Base-by-base conservation (phyloP, 1,284 basidiomycete genomes). In the Cutaneotrichosporon sp. region DNA sequence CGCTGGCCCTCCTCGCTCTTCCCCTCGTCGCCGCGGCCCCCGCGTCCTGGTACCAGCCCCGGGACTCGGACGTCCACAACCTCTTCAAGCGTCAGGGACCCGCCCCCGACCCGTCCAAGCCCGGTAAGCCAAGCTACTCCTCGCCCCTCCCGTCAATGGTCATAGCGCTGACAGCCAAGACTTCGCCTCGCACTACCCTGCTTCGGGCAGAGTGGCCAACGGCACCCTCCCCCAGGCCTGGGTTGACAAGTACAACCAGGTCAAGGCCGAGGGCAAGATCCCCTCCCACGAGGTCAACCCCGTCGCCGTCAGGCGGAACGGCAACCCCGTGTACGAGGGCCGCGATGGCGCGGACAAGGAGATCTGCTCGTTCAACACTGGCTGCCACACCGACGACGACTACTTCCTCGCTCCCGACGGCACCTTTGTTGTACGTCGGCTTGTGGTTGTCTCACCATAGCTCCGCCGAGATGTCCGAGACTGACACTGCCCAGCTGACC, bases 351-450 rank as follows among this genome's bases (percentile, higher is more conserved):
- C 68, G 27, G 63, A 60, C 20, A 69, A 69, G 62, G 43, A 62
- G 16, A 75, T 80, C 54, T 80, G 79, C 66, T 76, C 75, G 5
- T 77, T 77, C 69, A 78, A 75, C 31, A 73, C 74, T 45, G 67
- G 72, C 34, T 78, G 78, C 64, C 67, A 69, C 38, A 68, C 66
- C 34, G 61, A 62, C 11, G 50, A 62, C 8, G 78, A 77, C 52
- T 62, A 74, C 25, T 68, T 72, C 52, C 63, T 43, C 54, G 67
- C 73, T 4, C 74, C 76, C 10, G 69, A 73, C 22, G 73, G 74
- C 16, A 62, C 67, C 25, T 65, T 77, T 25, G 74, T 75, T 10
- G 73, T 76, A 58, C 63, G 75, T n/a, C n/a, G n/a, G n/a, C n/a
- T n/a, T n/a, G n/a, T 53, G 24, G 4, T n/a, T 73, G 1, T 52